Conservation (phyloP, 192 early-diverging fungal species). For the Entomortierella beljakovae region DNA sequence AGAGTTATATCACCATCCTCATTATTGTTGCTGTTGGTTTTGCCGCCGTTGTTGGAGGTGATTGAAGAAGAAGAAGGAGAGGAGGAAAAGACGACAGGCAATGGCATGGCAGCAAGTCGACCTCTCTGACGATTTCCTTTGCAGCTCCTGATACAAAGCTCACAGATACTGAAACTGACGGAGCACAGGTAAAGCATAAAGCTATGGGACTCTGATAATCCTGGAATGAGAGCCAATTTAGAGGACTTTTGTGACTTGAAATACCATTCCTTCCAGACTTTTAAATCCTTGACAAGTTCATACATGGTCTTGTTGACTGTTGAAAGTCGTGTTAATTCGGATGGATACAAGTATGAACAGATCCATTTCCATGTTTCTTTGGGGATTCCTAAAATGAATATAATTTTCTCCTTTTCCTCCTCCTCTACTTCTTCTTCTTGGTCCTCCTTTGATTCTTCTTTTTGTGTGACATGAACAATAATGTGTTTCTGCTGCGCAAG, state of each 20-base stretch:
- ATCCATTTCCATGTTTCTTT: background rate
- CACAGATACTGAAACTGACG: slow-evolving; percentile 9
- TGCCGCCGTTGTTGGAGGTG: background rate
- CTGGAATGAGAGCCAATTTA: background rate
- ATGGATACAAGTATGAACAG: slow-evolving; percentile 18
- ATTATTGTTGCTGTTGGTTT: background rate
- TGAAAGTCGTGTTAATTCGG: slow-evolving; percentile 7
- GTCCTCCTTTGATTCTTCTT: background rate
- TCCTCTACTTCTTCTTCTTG: background rate
- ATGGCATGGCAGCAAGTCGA: slow-evolving; percentile 6
- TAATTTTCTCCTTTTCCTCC: background rate
- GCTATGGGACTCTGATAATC: background rate
- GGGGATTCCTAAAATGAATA: background rate
- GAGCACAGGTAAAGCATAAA: slow-evolving; percentile 13
- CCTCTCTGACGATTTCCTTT: background rate
- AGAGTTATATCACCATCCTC: background rate
- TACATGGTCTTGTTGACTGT: slow-evolving; percentile 5
- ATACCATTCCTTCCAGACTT: slow-evolving; percentile 2
- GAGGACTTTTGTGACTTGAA: background rate
- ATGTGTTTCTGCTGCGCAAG: too few relatives aligned
- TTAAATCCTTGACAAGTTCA: background rate
- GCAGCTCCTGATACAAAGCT: slow-evolving; percentile 2
- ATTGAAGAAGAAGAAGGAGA: background rate
- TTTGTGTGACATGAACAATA: too few relatives aligned
- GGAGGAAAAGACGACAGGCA: background rate